phyloP scores from a whole-genome alignment of 2,329 filamentous ascomycete species.

The Chlorencoelia australis region DNA sequence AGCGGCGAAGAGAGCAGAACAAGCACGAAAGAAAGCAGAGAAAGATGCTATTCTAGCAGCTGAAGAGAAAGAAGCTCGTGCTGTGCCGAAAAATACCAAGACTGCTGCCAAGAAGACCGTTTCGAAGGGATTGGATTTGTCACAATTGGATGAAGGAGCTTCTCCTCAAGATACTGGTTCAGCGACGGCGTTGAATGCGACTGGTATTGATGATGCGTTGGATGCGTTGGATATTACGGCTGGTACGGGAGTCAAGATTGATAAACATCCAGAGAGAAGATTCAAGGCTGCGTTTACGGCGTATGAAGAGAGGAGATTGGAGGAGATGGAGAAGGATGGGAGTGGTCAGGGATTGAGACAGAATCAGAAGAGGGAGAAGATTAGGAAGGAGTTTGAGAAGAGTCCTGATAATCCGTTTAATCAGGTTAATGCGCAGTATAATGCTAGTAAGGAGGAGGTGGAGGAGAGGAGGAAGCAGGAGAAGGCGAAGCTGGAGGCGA shows the following conservation, averaged over 20 bases:
- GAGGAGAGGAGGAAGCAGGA: slow-evolving; percentile 54
- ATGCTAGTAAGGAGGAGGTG: slow-evolving; percentile 71
- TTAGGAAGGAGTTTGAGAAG: slow-evolving; percentile 90
- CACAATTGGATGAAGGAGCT: slow-evolving; percentile 56
- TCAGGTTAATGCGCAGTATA: slow-evolving; percentile 65
- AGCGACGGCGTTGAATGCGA: slow-evolving; percentile 58
- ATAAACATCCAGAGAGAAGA: slow-evolving; percentile 78
- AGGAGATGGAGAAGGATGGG: slow-evolving; percentile 78
- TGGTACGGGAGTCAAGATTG: slow-evolving; percentile 57
- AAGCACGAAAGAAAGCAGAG: slow-evolving; percentile 83
- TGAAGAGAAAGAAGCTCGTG: slow-evolving; percentile 72
- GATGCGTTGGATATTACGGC: slow-evolving; percentile 66
- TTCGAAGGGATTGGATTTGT: slow-evolving; percentile 58
- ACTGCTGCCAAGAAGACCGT: slow-evolving; percentile 53
- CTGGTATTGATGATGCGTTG: slow-evolving; percentile 87
- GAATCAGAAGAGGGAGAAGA: slow-evolving; percentile 75
- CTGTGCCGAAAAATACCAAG: slow-evolving; percentile 59
- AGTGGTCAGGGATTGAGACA: slow-evolving; percentile 61
- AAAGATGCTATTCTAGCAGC: slow-evolving; percentile 72
- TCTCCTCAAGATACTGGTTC: slow-evolving; percentile 26
- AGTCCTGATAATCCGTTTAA: slow-evolving; percentile 94
- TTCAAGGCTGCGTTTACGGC: slow-evolving; percentile 78
- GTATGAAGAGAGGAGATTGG: slow-evolving; percentile 70
- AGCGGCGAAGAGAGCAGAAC: slow-evolving; percentile 72
- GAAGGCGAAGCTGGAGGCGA: slow-evolving; percentile 63